Evolutionary conservation across 2,329 filamentous ascomycete species (phyloP).

Genomic region (Microdochium nivale): DNA sequence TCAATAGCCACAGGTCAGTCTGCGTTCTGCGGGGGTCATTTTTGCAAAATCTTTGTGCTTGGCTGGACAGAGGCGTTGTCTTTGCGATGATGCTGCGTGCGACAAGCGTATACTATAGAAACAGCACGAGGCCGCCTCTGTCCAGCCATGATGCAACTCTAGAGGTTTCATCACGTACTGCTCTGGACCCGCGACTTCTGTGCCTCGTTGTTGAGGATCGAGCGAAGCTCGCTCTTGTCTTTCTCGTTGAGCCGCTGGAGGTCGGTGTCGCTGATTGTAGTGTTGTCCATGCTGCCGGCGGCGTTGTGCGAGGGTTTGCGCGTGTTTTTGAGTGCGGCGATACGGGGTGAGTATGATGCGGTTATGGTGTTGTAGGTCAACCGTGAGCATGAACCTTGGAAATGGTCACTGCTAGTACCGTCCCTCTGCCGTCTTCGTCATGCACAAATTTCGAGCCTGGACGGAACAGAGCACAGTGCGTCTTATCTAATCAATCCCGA

Average conservation of each 20-base stretch:
- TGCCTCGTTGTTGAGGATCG: conserved; percentile 75
- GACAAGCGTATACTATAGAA: no score
- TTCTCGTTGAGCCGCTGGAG: conserved; percentile 67
- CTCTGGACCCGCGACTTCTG: conserved; percentile 66
- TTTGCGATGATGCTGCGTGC: background rate
- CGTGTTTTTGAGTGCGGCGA: background rate
- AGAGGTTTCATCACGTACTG: conserved; percentile 38
- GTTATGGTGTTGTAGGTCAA: background rate
- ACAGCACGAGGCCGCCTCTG: conserved; percentile 1
- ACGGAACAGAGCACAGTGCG: background rate
- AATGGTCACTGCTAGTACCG: no score
- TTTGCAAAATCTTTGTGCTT: no score
- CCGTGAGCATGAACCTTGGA: no score
- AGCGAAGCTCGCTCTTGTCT: conserved; percentile 81
- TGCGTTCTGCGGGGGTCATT: background rate
- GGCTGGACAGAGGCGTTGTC: background rate
- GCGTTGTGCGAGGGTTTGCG: no score
- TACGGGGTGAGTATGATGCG: background rate
- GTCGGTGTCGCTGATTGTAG: conserved; percentile 46
- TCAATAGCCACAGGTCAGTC: background rate
- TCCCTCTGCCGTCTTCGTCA: background rate
- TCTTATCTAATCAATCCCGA: background rate
- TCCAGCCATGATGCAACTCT: background rate
- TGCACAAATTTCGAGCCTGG: background rate
- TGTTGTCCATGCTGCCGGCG: conserved; percentile 17